Percentiles rank a stretch among this genome's conserved stretches.
Conservation (phyloP, 345 rosid genomes). For the Microthlaspi erraticum region DNA sequence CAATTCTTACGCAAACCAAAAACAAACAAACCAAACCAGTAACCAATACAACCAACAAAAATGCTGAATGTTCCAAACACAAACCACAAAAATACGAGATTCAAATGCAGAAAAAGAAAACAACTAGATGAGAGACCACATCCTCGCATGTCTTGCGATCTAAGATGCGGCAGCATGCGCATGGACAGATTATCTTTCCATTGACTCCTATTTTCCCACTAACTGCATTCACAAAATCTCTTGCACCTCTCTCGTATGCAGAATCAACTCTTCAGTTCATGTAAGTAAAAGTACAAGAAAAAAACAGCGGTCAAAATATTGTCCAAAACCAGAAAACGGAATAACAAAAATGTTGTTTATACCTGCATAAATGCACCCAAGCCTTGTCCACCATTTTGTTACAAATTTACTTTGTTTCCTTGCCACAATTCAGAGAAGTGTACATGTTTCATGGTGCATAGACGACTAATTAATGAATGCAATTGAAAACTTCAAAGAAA, state of each 20-base stretch:
- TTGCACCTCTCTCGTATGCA: neutral
- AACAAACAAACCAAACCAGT: no score
- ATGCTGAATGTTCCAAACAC: no score
- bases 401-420: neutral
- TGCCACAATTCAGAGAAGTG: neutral
- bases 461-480: neutral
- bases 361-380: neutral
- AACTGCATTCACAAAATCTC: neutral
- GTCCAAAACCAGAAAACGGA: neutral
- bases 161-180: neutral
- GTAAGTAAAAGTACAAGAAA: neutral
- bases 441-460: neutral
- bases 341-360: neutral
- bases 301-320: neutral
- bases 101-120: neutral
- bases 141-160: neutral
- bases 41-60: no score
- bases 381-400: neutral
- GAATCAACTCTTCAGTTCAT: neutral
- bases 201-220: neutral
- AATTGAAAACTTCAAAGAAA: no score
- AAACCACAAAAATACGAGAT: no score
- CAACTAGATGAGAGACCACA: neutral
- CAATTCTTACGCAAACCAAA: no score
- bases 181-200: neutral